Evolutionary conservation across 179 eudicot genomes (phyloP).

Genomic region (Vitellaria paradoxa): DNA sequence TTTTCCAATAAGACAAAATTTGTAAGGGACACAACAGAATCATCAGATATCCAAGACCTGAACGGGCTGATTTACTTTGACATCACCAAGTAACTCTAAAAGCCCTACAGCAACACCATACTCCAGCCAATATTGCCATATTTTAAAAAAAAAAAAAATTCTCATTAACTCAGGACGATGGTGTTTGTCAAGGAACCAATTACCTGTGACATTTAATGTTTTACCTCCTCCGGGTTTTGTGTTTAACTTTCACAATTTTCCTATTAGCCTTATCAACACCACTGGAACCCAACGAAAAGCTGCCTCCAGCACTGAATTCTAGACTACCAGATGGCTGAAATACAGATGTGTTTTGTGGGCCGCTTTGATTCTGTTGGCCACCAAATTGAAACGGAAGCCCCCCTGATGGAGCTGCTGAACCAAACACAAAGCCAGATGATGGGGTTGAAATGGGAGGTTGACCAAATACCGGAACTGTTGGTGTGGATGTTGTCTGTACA

Average conservation of each 20-base stretch:
- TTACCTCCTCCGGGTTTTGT: slow-evolving; percentile 35
- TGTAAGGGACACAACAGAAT: background rate
- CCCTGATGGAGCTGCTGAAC: slow-evolving; percentile 33
- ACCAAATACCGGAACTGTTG: slow-evolving; percentile 40
- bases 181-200: slow-evolving; percentile 1
- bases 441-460: slow-evolving; percentile 34
- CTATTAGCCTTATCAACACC: slow-evolving; percentile 56
- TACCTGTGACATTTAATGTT: background rate
- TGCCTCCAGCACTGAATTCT: slow-evolving; percentile 58
- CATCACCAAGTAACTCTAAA: background rate
- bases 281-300: slow-evolving; percentile 71
- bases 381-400: slow-evolving; percentile 56
- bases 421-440: slow-evolving; percentile 43
- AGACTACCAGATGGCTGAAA: slow-evolving; percentile 65
- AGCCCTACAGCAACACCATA: background rate
- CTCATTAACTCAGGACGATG: background rate
- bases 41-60: slow-evolving; percentile 10
- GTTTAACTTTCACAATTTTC: slow-evolving; percentile 41
- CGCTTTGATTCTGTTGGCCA: slow-evolving; percentile 50
- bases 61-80: background rate
- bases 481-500: slow-evolving; percentile 30
- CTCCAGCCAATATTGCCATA: background rate
- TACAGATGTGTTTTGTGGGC: slow-evolving; percentile 40
- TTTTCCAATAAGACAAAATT: background rate
- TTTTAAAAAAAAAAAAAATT: background rate